These are phyloP conservation scores for Loxodes magnus DNA, from an alignment of 73 alveolate species.

Conservation along the genomic window DNA sequence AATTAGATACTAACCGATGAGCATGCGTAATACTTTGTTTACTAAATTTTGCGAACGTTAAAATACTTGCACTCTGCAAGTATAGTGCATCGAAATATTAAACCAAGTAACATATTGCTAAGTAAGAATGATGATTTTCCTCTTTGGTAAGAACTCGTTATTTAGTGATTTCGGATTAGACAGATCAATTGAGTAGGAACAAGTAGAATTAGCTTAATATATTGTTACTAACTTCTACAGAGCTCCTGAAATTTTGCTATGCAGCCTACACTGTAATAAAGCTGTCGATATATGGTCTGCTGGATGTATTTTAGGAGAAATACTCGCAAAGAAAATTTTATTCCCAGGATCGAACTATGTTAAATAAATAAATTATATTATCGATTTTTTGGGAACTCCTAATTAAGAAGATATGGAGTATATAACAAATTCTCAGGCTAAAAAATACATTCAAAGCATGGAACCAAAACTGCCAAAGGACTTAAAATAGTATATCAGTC, in stretches of 20 bases:
- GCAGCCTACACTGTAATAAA: constrained; percentile 10
- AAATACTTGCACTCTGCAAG: constrained; percentile 4
- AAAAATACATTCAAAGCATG: too few relatives aligned
- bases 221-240: constrained; percentile 25
- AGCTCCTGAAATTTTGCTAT: constrained; percentile 22
- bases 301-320: constrained; percentile 24
- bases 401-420: constrained; percentile 27
- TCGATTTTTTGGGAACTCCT: constrained; percentile 78
- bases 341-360: constrained; percentile 62
- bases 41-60: constrained; percentile 35
- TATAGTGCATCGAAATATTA: constrained; percentile 8
- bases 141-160: too few relatives aligned
- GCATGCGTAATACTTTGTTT: constrained; percentile 56
- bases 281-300: constrained; percentile 22
- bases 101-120: constrained; percentile 11
- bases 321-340: constrained; percentile 1
- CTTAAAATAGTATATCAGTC: constrained; percentile 13
- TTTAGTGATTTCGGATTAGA: constrained; percentile 55
- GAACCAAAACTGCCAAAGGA: constrained; percentile 8
- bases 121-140: constrained; percentile 83
- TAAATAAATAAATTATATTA: constrained; percentile 66
- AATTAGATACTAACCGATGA: constrained; percentile 61
- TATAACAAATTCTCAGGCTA: constrained; percentile 15
- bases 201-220: constrained; percentile 27
- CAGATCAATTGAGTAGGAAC: constrained; percentile 22